A percentile compares a stretch with the other conserved stretches of the same genome.
Evolutionary conservation across 2,329 filamentous ascomycete species (phyloP).

Genomic region (Penicillium sp.): DNA sequence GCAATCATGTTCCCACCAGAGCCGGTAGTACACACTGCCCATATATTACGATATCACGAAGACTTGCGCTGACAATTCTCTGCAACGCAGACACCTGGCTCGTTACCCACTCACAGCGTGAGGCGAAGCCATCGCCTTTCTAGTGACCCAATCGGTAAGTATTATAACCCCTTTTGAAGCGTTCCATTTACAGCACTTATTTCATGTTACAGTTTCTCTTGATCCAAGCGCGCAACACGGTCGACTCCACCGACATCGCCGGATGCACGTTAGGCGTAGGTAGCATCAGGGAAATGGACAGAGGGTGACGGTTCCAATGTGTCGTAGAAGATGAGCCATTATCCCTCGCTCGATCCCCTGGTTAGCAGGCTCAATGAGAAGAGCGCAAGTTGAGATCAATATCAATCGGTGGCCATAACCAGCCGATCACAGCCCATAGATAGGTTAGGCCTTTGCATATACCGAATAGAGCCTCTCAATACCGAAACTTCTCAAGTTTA

Average conservation of each 20-base stretch:
- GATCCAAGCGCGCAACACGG: background rate
- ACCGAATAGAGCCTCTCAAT: too few species aligned
- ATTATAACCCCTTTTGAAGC: background rate
- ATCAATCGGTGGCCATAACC: too few species aligned
- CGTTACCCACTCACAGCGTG: background rate
- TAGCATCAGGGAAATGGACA: background rate
- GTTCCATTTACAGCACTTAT: background rate
- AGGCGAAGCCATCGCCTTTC: background rate
- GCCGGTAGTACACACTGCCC: background rate
- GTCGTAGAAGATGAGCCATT: too few species aligned
- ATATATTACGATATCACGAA: background rate
- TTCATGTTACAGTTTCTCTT: background rate
- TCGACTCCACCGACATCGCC: background rate
- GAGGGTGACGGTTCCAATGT: too few species aligned
- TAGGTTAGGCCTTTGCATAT: too few species aligned
- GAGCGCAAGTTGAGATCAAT: too few species aligned
- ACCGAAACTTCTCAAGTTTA: too few species aligned
- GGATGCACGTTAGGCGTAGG: background rate
- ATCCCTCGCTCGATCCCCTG: too few species aligned
- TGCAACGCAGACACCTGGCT: background rate
- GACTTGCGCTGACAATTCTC: background rate
- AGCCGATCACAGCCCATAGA: too few species aligned
- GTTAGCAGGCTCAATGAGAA: too few species aligned
- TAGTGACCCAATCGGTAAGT: background rate
- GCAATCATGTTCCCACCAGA: background rate